These are phyloP conservation scores for Aureobasidium namibiae DNA, from an alignment of 2,329 filamentous ascomycete species.

Conservation along the genomic window DNA sequence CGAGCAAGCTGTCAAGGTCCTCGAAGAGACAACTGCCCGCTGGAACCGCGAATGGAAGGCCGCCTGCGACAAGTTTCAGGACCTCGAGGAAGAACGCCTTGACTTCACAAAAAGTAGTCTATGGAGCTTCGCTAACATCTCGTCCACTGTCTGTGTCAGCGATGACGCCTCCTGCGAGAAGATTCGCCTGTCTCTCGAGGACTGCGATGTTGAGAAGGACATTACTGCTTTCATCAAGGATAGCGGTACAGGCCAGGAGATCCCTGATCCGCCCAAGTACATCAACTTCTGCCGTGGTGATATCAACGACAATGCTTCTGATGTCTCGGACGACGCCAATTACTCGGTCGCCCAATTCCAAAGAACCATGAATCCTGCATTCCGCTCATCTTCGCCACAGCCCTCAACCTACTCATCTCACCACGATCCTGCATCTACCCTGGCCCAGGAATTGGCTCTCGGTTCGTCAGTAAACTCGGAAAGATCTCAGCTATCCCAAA, in stretches of 20 bases:
- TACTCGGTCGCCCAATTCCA: constrained; percentile 97
- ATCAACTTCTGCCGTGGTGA: constrained; percentile 98
- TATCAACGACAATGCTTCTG: constrained; percentile 68
- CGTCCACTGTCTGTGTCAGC: constrained; percentile 94
- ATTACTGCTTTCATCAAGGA: constrained; percentile 84
- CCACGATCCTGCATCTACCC: constrained; percentile 69
- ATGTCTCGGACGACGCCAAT: constrained; percentile 73
- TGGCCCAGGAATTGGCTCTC: constrained; percentile 56
- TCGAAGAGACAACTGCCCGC: constrained; percentile 88
- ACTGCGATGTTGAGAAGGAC: constrained; percentile 95
- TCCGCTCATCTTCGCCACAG: constrained; percentile 90
- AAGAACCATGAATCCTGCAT: constrained; percentile 88
- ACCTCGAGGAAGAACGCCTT: constrained; percentile 90
- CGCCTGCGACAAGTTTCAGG: constrained; percentile 96
- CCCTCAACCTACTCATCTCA: constrained; percentile 89
- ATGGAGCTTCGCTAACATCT: constrained; percentile 96
- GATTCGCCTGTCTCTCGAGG: constrained; percentile 83
- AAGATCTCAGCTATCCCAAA: constrained; percentile 10
- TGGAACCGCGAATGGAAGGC: constrained; percentile 99
- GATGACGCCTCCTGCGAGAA: constrained; percentile 97
- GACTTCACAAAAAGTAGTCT: constrained; percentile 97
- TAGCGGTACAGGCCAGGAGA: constrained; percentile 87
- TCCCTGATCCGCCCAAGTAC: constrained; percentile 92
- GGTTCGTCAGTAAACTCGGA: constrained; percentile 15
- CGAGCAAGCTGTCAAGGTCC: constrained; percentile 80